Base-by-base conservation (phyloP, 1,284 basidiomycete genomes). In the Sporisorium scitamineum region DNA sequence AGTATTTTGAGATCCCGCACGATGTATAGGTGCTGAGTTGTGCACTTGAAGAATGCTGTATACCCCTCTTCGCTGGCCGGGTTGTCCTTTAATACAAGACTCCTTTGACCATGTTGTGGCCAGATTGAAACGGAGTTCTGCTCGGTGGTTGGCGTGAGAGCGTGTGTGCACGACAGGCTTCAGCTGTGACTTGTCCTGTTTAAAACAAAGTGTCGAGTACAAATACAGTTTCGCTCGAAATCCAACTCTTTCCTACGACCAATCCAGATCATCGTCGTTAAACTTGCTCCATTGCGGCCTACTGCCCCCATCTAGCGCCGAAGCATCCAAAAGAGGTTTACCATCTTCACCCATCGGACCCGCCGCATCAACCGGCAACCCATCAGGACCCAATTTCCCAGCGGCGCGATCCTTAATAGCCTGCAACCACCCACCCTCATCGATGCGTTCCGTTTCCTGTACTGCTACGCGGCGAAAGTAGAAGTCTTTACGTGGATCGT, bases 401-500 rank as follows among this genome's bases (percentile, higher is more conserved):
- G 61, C 80, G 0, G 70, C 75, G 9, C 77, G 68, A 32, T 76
- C 69, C 31, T 75, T 73, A 42, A 83, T 64, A 6, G 77, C 81
- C 34, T 70, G 76, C 10, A 62, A 34, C 70, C 67, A 75, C 5
- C 84, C 84, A 4, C 84, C 84, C 41, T 83, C 74, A 39, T 85
- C 84, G 37, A 85, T 78, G 11, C 74, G 56, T 18, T 78, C 78
- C 11, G 70, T 68, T 47, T 78, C 78, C 45, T 81, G 63, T 0
- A 66, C 68, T 7, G 71, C 73, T 1, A 67, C 44, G 0, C 70
- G 61, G 18, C 68, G 84, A 16, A 80, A 85, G 77, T 89, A 90
- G 27, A 91, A 80, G 24, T 90, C 89, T 18, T 88, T 86, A 0
- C 86, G 80, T 5, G 88, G 86, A 56, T 90, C 88, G 57, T 88